phyloP scores from a whole-genome alignment of 768 basidiomycete genomes.

The Cytidiella melzeri region DNA sequence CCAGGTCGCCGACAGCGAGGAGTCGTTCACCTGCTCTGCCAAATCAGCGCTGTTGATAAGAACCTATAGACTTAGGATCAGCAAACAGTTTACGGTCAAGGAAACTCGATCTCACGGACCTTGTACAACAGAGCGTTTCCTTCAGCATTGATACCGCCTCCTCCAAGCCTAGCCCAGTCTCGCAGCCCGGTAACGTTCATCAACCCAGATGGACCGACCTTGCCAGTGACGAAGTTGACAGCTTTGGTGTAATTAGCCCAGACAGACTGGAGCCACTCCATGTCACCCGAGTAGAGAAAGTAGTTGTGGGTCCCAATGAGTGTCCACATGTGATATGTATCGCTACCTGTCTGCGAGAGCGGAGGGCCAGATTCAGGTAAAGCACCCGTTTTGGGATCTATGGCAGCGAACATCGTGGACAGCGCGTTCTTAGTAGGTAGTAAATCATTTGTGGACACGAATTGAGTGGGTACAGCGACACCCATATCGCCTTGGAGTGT shows the following conservation, averaged over 20 bases:
- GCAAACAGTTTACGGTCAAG: background rate
- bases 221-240: slow-evolving; percentile 45
- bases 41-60: slow-evolving; percentile 42
- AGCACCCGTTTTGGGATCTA: slow-evolving; percentile 47
- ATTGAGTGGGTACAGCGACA: slow-evolving; percentile 53
- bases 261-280: slow-evolving; percentile 39
- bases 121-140: slow-evolving; percentile 50
- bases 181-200: slow-evolving; percentile 51
- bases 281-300: slow-evolving; percentile 48
- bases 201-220: slow-evolving; percentile 43
- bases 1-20: slow-evolving; percentile 32
- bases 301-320: slow-evolving; percentile 56
- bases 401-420: slow-evolving; percentile 50
- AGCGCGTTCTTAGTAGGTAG: slow-evolving; percentile 50
- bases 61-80: slow-evolving; percentile 28
- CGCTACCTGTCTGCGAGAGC: slow-evolving; percentile 38
- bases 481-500: slow-evolving; percentile 47
- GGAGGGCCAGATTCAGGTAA: slow-evolving; percentile 47
- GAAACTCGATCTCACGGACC: no score
- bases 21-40: slow-evolving; percentile 33
- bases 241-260: slow-evolving; percentile 57
- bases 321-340: slow-evolving; percentile 57
- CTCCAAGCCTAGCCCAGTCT: slow-evolving; percentile 53
- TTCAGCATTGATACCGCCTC: slow-evolving; percentile 51
- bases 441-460: slow-evolving; percentile 57